phyloP scores from a whole-genome alignment of 345 rosid genomes.

The Streptanthus diversifolius region DNA sequence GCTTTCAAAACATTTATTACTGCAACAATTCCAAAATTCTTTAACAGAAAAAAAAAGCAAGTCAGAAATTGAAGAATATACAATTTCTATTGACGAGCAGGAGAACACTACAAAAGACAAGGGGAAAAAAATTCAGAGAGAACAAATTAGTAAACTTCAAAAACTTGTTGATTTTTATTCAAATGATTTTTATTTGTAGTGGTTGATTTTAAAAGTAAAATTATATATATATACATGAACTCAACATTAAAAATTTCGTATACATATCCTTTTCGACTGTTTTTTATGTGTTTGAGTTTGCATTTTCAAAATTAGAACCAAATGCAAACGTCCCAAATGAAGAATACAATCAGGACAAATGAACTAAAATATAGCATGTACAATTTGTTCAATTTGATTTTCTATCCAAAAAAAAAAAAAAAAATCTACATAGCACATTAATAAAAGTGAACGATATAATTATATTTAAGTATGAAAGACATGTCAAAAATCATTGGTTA shows the following conservation, averaged over 20 bases:
- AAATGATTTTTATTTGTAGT: neutral
- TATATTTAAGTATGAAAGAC: neutral
- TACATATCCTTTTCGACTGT: neutral
- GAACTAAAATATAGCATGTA: neutral
- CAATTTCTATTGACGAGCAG: neutral
- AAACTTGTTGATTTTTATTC: neutral
- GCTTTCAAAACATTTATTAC: neutral
- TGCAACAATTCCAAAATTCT: neutral
- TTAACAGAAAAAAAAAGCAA: no score
- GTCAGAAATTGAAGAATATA: neutral
- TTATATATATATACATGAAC: neutral
- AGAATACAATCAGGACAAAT: neutral
- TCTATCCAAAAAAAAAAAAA: neutral
- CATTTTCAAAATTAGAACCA: neutral
- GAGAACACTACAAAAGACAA: neutral
- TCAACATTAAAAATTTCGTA: neutral
- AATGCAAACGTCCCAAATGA: neutral
- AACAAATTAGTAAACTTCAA: neutral
- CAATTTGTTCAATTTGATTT: neutral
- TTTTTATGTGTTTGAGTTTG: neutral
- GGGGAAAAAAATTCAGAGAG: neutral
- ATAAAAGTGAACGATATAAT: neutral
- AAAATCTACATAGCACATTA: neutral
- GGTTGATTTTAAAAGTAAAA: neutral
- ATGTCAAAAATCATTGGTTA: constrained; percentile 2